Evolutionary conservation across 257 asterid species (phyloP).

Genomic region (Orobanche coerulescens): DNA sequence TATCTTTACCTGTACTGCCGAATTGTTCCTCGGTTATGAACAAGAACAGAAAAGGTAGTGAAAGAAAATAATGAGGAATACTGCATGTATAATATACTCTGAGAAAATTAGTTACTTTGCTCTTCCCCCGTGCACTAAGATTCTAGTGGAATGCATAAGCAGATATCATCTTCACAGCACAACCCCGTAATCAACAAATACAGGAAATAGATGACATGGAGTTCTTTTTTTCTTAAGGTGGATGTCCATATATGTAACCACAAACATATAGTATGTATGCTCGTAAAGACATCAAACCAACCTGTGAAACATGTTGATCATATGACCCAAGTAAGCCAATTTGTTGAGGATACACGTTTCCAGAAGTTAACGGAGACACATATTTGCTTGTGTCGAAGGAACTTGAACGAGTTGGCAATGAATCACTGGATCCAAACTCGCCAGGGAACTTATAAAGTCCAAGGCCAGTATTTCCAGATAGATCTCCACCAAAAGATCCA

Average conservation of each 20-base stretch:
- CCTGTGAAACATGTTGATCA: conserved; percentile 89
- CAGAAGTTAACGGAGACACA: conserved; percentile 74
- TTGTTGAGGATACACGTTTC: conserved; percentile 72
- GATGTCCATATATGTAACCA: no score
- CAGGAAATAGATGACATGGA: no score
- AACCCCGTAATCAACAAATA: no score
- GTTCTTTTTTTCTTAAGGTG: background rate
- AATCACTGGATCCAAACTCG: conserved; percentile 70
- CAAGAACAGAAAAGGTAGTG: no score
- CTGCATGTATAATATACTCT: no score
- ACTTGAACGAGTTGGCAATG: conserved; percentile 48
- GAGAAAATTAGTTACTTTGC: no score
- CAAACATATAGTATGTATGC: no score
- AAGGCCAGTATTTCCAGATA: conserved; percentile 62
- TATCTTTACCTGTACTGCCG: no score
- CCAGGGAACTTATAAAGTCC: conserved; percentile 76
- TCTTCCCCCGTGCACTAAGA: no score
- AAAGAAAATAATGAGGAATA: no score
- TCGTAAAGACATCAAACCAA: conserved; percentile 29
- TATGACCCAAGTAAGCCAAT: conserved; percentile 87
- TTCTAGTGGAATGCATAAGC: no score
- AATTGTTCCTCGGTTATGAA: no score
- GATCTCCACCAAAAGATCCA: conserved; percentile 76
- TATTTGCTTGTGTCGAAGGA: conserved; percentile 65
- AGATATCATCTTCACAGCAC: conserved; percentile 12